phyloP scores from a whole-genome alignment of 1,139 yeast species.

The Hyphopichia fennica region DNA sequence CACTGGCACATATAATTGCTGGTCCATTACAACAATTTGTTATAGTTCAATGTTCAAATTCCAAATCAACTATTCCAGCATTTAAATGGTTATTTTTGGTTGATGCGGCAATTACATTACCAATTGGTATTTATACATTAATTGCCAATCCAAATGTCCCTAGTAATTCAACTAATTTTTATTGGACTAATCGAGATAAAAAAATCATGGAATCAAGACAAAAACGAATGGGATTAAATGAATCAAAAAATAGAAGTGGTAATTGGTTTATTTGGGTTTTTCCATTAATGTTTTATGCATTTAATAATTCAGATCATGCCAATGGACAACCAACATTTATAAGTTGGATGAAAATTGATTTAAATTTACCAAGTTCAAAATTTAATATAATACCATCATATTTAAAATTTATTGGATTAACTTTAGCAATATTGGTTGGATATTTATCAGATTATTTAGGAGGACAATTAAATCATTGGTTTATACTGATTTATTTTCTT shows the following conservation, averaged over 20 bases:
- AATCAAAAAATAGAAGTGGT: constrained; percentile 30
- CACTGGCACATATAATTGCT: constrained; percentile 44
- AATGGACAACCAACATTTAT: constrained; percentile 43
- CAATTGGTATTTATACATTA: constrained; percentile 45
- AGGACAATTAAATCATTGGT: constrained; percentile 34
- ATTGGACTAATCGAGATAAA: constrained; percentile 30
- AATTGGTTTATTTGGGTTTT: constrained; percentile 37
- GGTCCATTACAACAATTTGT: constrained; percentile 50
- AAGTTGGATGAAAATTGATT: constrained; percentile 47
- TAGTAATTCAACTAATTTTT: constrained; percentile 38
- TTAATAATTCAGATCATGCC: constrained; percentile 44
- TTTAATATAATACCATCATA: constrained; percentile 49
- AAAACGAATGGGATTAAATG: constrained; percentile 36
- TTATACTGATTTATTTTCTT: constrained; percentile 32
- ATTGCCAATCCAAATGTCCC: constrained; percentile 45
- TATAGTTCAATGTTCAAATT: constrained; percentile 20
- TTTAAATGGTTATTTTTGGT: constrained; percentile 57
- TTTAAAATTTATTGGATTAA: constrained; percentile 39
- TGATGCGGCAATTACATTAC: constrained; percentile 52
- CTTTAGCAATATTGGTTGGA: constrained; percentile 32
- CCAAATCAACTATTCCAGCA: constrained; percentile 16
- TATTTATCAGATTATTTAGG: constrained; percentile 39
- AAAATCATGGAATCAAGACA: constrained; percentile 33
- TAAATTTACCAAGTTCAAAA: constrained; percentile 30
- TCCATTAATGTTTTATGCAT: constrained; percentile 43